Percentiles rank a stretch among this genome's conserved stretches.
Evolutionary conservation across 164 flowering plant species (phyloP).

Genomic region (Aristolochia contorta): DNA sequence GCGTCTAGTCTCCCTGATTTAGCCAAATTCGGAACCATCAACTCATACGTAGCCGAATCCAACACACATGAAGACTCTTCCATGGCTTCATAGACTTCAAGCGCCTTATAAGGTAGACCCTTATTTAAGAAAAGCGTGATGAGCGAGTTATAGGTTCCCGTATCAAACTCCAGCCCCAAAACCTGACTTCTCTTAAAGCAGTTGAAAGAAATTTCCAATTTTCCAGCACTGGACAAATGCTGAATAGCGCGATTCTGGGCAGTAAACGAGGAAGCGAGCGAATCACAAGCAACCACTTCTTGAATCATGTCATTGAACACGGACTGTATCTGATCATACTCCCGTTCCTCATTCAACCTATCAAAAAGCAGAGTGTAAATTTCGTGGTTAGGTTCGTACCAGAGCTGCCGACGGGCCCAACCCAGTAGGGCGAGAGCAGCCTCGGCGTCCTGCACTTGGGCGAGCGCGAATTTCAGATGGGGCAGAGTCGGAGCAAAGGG

Average conservation of each 20-base stretch:
- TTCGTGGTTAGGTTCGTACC: conserved; percentile 64
- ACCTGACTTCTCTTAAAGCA: conserved; percentile 85
- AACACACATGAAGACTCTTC: conserved; percentile 43
- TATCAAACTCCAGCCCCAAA: conserved; percentile 54
- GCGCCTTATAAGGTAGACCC: conserved; percentile 91
- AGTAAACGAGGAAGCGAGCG: conserved; percentile 17
- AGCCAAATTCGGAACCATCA: conserved; percentile 89
- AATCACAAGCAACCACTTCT: conserved; percentile 30
- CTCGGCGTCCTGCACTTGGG: conserved; percentile 49
- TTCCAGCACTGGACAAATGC: conserved; percentile 78
- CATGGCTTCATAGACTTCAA: conserved; percentile 92
- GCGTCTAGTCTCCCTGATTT: conserved; percentile 96
- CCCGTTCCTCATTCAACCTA: conserved; percentile 45
- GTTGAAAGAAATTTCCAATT: conserved; percentile 77
- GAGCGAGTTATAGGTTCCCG: conserved; percentile 61
- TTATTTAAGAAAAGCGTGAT: conserved; percentile 67
- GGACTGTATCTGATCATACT: conserved; percentile 63
- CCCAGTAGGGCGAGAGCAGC: conserved; percentile 58
- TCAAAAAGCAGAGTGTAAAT: conserved; percentile 56
- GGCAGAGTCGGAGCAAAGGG: conserved; percentile 78
- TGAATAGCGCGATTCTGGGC: conserved; percentile 72
- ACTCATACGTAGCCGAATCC: conserved; percentile 70
- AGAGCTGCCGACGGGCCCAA: conserved; percentile 81
- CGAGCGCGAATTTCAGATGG: conserved; percentile 57
- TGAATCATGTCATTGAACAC: conserved; percentile 78